Base-by-base conservation (phyloP, 1,284 basidiomycete species). In the Melampsora medusae region DNA sequence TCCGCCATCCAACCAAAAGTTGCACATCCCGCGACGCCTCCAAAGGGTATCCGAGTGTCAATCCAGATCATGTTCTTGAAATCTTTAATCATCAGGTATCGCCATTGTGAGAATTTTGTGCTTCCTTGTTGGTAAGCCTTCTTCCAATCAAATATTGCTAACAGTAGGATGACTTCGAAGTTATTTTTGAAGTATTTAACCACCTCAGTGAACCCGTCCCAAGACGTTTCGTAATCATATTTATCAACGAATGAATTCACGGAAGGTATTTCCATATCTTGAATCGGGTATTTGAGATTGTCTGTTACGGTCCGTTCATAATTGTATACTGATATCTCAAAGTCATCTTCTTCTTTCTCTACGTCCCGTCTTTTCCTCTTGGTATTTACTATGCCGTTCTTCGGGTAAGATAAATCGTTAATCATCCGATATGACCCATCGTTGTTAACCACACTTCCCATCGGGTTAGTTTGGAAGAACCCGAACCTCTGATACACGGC, bases 21-120 rank as follows among this genome's bases (percentile, higher is more conserved):
- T 10, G 28, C 25, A n/a, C 65, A 67, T 3, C 68, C 68, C 22
- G 68, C 53, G 2, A 69, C 67, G 1, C 66, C 66, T 49, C 66
- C 48, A 50, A 67, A 67, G 1, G 66, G 19, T 2, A 50, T 50
- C 19, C 7, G n/a, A 1, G 46, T 67, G 25, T 67, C 48, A 2
- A 67, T 7, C 25, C 35, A 19, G 0, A 67, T 14, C 4, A 19
- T n/a, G 4, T 33, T 50, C 31, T 50, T 17, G 22, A 67, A 67
- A 28, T 46, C 48, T 25, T 49, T 48, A 4, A 67, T 28, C 35
- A 67, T 46, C 5, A 67, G 25, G 25, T 48, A 67, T 22, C 2
- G 42, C 66, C 66, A 67, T 17, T 67, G 66, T 4, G 38, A 2
- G 17, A 5, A 3, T 19, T 38, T n/a, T 4, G 67, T 68, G 10